phyloP scores from a whole-genome alignment of 345 rosid species.

The Citrus inodora region DNA sequence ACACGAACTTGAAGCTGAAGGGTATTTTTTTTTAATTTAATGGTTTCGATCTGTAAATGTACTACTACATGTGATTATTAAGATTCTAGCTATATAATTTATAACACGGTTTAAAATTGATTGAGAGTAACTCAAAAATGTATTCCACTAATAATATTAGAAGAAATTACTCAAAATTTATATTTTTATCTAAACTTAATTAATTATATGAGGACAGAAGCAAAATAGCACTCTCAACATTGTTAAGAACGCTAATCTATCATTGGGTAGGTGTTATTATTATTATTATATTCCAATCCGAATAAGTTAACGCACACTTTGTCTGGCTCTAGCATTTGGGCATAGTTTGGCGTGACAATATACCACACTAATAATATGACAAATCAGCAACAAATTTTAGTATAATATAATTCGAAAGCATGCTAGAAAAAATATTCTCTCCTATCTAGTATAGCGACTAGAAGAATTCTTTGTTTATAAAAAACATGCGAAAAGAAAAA shows the following conservation, averaged over 20 bases:
- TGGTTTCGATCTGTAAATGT: too few species aligned
- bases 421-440: background rate
- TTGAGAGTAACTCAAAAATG: too few species aligned
- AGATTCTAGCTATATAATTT: too few species aligned
- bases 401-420: background rate
- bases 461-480: background rate
- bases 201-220: too few species aligned
- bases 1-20: too few species aligned
- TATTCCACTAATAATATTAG: too few species aligned
- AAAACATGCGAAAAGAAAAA: background rate
- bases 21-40: too few species aligned
- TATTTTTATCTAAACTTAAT: too few species aligned
- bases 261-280: too few species aligned
- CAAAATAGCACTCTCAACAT: background rate
- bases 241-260: background rate
- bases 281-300: background rate
- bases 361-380: background rate
- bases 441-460: background rate
- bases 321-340: background rate
- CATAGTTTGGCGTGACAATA: background rate
- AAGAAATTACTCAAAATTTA: too few species aligned
- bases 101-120: too few species aligned
- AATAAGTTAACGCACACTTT: background rate
- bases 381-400: background rate
- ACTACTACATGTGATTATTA: too few species aligned